Evolutionary conservation across 192 early-diverging fungal genomes (phyloP), one percentile per base, ranked within the genome.

Genomic region (Funneliformis geosporum): DNA sequence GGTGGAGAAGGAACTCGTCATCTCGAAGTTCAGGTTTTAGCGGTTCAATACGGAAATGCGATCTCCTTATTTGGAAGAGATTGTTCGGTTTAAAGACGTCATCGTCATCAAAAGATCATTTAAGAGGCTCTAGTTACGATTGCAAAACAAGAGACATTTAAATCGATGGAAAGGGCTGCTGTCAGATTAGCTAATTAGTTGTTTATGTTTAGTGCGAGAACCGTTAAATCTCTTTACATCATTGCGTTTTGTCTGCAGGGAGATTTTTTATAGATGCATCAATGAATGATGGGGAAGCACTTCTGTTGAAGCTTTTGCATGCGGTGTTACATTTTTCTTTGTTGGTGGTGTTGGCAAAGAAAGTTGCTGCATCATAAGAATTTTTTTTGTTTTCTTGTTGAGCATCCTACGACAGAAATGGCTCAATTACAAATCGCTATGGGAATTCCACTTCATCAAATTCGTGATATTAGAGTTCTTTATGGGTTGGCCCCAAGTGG

Each of bases 401-500:
- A 99, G 87, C 98, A 99, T 86, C 97, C 98, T 60, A 98, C 96
- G 9, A 97, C 97, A 9, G 97, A 99, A 83, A 99, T 99, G 93
- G 96, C 97, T 11, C 98, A 99, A 86, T 89, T 99, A 67, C 97
- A 97, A 83, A 93, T 99, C 61, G 95, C 98, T n/a, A 99, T 99
- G 98, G 98, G 98, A 83, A 95, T 99, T 69, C 98, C 98, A 40
- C 89, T 99, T 82, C 92, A 94, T 83, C 91, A 94, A 82, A 95
- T 99, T 83, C 92, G 92, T 78, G 96, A 99, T 86, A 97, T 99
- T 79, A 93, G 97, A 74, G 93, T 95, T 44, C 91, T 99, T 33
- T 99, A 98, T 68, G 97, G 97, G 12, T 83, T 96, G 9, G 92
- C 95, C 65, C 96, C 95, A 16, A 94, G 89, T 80, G 93, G 95